Base-by-base conservation (phyloP, 2,329 filamentous ascomycete genomes). In the Colletotrichum gigasporum region DNA sequence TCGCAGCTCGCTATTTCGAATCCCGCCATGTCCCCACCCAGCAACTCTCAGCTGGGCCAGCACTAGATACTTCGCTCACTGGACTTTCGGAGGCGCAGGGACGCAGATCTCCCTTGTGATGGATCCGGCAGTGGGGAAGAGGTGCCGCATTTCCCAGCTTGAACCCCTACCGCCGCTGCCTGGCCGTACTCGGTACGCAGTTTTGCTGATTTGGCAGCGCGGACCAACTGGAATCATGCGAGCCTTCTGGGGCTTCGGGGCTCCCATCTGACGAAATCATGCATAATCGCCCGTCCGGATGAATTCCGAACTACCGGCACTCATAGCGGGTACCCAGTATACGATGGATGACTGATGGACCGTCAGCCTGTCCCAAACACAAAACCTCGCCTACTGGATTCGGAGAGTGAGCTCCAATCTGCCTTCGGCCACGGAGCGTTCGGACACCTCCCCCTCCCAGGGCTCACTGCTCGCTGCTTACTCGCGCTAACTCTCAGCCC, bases 251-350 rank as follows among this genome's bases (percentile, higher is more conserved):
- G 37, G 58, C 24, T 39, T 55, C 57, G 39, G 58, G 39, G 28
- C 37, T 35, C 53, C 50, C 52, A 37, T 22, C 54, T 63, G 48
- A 51, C 59, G 28, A 37, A 57, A 58, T 18, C 24, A 53, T 59
- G 30, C 32, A 41, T 52, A 52, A 50, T 42, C 42, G 34, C 44
- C 35, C 48, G 30, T 24, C 34, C 16, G 52, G 52, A 42, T 42
- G 26, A 26, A 16, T 44, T 35, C 35, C 42, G 28, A 44, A 11
- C 48, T 16, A 37, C 37, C 20, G 11, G n/a, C 37, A 22, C 12
- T 18, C 11, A 16, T 24, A 18, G 35, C 39, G 11, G 8, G 8
- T 12, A n/a, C 8, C n/a, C n/a, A n/a, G n/a, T n/a, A n/a, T n/a
- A 24, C 28, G 32, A 42, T 3, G 24, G 12, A 18, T 11, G 53